phyloP scores from a whole-genome alignment of 1,284 basidiomycete species.

The Pulchroboletus neoregius region DNA sequence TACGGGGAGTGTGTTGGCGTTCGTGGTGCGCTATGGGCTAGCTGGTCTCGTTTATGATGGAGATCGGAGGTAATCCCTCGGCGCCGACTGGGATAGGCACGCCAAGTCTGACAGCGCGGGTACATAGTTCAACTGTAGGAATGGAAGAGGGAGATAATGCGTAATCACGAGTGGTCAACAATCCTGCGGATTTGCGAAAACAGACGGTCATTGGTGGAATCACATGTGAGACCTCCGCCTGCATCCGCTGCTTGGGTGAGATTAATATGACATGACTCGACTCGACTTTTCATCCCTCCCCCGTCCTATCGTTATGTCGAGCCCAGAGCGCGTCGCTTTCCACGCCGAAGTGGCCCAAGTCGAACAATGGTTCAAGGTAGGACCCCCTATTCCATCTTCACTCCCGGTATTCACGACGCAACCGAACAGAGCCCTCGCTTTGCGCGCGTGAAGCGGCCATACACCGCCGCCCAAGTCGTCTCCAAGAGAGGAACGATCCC shows the following conservation, averaged over 20 bases:
- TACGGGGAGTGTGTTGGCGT: conserved; percentile 72
- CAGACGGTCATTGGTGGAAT: conserved; percentile 19
- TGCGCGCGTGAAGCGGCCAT: conserved; percentile 80
- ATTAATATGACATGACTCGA: conserved; percentile 4
- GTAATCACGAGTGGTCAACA: conserved; percentile 21
- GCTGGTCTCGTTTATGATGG: conserved; percentile 87
- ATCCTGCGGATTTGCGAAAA: background rate
- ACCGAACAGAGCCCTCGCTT: conserved; percentile 75
- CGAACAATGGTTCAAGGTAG: conserved; percentile 91
- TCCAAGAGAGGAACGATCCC: conserved; percentile 88
- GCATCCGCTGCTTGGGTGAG: background rate
- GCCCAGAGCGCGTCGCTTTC: conserved; percentile 62
- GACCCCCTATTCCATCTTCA: conserved; percentile 22
- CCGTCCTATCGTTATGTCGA: too few relatives aligned
- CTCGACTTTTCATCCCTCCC: too few relatives aligned
- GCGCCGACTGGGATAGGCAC: too few relatives aligned
- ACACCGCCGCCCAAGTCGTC: conserved; percentile 91
- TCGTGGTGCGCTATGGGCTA: conserved; percentile 82
- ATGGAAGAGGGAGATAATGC: conserved; percentile 29
- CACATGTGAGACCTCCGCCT: conserved; percentile 19
- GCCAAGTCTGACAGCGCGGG: too few relatives aligned
- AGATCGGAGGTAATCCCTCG: conserved; percentile 61
- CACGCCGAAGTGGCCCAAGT: conserved; percentile 79
- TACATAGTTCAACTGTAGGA: too few relatives aligned
- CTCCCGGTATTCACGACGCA: background rate